These are phyloP conservation scores for Geranium rotundifolium DNA, from an alignment of 345 rosid species.

Conservation along the genomic window DNA sequence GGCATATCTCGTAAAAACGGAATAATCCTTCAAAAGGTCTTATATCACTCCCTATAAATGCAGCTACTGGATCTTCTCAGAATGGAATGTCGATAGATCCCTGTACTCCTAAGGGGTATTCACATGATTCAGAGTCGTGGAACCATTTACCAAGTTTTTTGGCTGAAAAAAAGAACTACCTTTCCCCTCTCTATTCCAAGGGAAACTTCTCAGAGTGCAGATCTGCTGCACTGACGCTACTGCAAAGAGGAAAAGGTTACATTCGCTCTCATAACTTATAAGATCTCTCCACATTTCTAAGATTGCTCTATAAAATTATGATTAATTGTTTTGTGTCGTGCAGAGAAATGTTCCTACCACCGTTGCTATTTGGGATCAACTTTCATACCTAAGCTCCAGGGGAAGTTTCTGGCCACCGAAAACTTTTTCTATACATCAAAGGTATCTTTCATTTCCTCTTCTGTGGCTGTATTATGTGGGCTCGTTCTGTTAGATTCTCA, in stretches of 20 bases:
- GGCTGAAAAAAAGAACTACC: constrained; percentile 21
- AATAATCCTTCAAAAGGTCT: neutral
- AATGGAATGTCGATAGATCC: constrained; percentile 44
- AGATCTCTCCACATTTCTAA: neutral
- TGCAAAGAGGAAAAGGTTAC: constrained; percentile 76
- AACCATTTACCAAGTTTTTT: constrained; percentile 31
- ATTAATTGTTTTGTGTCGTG: constrained; percentile 9
- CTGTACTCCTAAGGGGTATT: constrained; percentile 79
- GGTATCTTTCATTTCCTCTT: constrained; percentile 22
- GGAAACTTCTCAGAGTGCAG: constrained; percentile 93
- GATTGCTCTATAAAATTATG: neutral
- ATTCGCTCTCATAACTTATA: constrained; percentile 1
- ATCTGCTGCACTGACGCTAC: constrained; percentile 46
- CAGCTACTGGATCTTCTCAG: constrained; percentile 36
- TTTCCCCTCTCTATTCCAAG: constrained; percentile 34
- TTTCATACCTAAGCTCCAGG: constrained; percentile 72
- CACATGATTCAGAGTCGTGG: constrained; percentile 13
- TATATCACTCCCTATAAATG: constrained; percentile 10
- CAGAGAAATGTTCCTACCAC: constrained; percentile 58
- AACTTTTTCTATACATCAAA: constrained; percentile 80
- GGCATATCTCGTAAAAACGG: neutral
- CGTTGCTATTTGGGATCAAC: constrained; percentile 65
- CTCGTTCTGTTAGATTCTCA: neutral
- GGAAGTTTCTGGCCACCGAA: constrained; percentile 75
- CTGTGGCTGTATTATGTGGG: no score